Conservation (phyloP, 1,284 basidiomycete species). For the Quambalaria eucalypti region DNA sequence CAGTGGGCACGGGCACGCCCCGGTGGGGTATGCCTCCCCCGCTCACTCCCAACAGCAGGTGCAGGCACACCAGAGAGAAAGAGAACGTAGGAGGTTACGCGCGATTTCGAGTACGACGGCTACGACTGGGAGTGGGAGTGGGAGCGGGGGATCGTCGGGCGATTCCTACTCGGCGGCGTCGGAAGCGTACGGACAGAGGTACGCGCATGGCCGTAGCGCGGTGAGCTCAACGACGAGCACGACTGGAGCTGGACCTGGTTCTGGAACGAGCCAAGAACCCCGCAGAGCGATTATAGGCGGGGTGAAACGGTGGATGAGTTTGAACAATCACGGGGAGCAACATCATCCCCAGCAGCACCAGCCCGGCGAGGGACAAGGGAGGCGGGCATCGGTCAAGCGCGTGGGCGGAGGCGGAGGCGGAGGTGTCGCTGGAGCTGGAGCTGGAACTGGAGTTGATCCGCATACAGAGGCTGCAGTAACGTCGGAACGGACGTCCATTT, state of each 20-base stretch:
- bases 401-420: background rate
- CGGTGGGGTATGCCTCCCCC: background rate
- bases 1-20: background rate
- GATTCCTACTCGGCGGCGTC: no score
- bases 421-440: no score
- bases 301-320: conserved; percentile 31
- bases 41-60: background rate
- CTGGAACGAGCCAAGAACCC: background rate
- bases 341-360: no score
- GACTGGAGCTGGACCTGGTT: background rate
- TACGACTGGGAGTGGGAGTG: no score
- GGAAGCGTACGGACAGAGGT: conserved; percentile 11
- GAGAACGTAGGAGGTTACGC: no score
- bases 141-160: no score
- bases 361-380: background rate
- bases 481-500: background rate
- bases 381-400: background rate
- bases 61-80: no score
- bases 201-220: background rate
- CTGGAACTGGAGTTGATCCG: no score
- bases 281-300: conserved; percentile 29
- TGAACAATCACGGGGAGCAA: conserved; percentile 17
- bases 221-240: background rate
- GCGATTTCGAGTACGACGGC: no score
- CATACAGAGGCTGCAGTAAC: background rate